Base-by-base conservation (phyloP, 768 basidiomycete genomes). In the Macrolepiota fuliginosa region DNA sequence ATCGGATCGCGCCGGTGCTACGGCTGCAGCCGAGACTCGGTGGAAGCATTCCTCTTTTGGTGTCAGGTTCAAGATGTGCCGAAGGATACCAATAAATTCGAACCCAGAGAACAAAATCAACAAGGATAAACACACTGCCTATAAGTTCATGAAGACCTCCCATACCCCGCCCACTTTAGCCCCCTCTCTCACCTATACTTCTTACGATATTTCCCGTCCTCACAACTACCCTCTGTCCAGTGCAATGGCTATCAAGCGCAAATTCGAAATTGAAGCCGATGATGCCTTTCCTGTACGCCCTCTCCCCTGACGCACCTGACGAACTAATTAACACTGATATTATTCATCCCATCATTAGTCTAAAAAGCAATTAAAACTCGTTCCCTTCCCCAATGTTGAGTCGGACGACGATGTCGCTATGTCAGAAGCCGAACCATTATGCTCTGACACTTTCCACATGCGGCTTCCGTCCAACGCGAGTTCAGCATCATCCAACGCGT, bases 201-300 rank as follows among this genome's bases (percentile, higher is more conserved):
- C 64, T 67, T 58, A 62, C 52, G 62, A 66, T 57, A 64, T 29
- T 58, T 69, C 51, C 53, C 49, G 17, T 35, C 57, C 40, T 54
- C 61, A 50, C 58, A 55, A 64, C 56, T 42, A 13, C 45, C 35
- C 19, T 49, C 32, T 13, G 39, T 15, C 54, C 27, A 22, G 12
- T 35, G 66, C 65, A 55, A 92, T 91, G 90, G 79, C 85, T 45
- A 64, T 90, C 70, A 94, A 93, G 73, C 83, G 91, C 71, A 94
- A 94, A 77, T 79, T 89, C 55, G 84, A 87, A 54, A 66, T 77
- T 19, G 88, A 88, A 62, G 69, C 76, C 19, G 82, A 83, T 62
- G 85, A 85, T 67, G 76, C 77, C 63, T 77, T 73, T 57, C 81
- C 77, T 64, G 87, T 87, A 72, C 58, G 77, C 68, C 47, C 24